Conservation (phyloP, 23 red algal genomes). For the Gracilaria gracilis region DNA sequence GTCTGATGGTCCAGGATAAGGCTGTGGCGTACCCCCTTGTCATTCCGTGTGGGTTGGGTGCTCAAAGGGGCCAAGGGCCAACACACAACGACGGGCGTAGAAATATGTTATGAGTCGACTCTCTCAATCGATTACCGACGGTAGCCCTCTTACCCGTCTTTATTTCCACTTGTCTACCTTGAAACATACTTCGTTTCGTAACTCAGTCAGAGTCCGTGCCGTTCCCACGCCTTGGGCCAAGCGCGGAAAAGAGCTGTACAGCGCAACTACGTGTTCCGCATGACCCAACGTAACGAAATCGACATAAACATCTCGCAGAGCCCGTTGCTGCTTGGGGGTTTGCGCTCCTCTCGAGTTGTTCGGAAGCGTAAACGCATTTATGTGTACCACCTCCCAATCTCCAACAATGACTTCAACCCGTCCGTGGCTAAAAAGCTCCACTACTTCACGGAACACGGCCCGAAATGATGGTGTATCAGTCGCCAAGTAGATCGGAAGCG, state of each 20-base stretch:
- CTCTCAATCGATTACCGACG: too few species aligned
- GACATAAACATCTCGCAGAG: background rate
- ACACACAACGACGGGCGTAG: too few species aligned
- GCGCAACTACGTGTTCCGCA: slow-evolving; percentile 37
- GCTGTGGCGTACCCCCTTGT: too few species aligned
- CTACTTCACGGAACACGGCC: slow-evolving; percentile 14
- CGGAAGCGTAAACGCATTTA: background rate
- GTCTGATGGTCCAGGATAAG: too few species aligned
- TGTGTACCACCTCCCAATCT: slow-evolving; percentile 23
- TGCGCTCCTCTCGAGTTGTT: background rate
- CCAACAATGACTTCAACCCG: slow-evolving; percentile 19
- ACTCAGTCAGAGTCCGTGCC: slow-evolving; percentile 36
- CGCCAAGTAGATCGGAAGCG: slow-evolving; percentile 41
- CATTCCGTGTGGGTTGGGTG: too few species aligned
- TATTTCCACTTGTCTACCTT: slow-evolving; percentile 15
- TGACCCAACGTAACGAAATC: slow-evolving; percentile 52
- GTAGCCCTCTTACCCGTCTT: too few species aligned
- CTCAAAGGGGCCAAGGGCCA: too few species aligned
- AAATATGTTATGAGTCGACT: too few species aligned
- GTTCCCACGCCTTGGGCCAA: slow-evolving; percentile 28
- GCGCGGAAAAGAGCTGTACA: slow-evolving; percentile 51
- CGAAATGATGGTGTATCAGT: slow-evolving; percentile 45
- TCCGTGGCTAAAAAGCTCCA: slow-evolving; percentile 33
- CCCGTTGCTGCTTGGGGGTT: background rate
- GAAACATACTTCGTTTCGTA: slow-evolving; percentile 37